Evolutionary conservation across 1,284 basidiomycete genomes (phyloP).

Genomic region (Cryptococcus jaspeensis): DNA sequence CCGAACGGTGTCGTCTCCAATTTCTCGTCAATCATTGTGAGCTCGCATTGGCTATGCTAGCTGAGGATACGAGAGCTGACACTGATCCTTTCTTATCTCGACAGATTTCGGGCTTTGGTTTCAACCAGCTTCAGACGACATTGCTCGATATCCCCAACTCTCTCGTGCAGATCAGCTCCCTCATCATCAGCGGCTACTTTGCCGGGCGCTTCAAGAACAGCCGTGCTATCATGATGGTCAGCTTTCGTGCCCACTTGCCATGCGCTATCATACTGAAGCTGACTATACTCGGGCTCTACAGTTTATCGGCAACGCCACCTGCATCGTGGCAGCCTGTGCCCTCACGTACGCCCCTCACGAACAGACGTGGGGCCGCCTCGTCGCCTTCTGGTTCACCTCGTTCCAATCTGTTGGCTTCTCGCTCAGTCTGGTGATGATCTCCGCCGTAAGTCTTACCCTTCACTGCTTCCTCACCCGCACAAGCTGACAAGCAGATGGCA

Average conservation of each 20-base stretch:
- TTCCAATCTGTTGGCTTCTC: constrained; percentile 25
- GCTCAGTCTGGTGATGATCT: constrained; percentile 25
- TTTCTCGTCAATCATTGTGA: constrained; percentile 20
- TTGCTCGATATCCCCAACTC: constrained; percentile 23
- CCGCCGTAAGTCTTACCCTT: constrained; percentile 16
- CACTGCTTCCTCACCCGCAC: neutral
- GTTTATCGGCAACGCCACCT: constrained; percentile 21
- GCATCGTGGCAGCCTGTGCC: constrained; percentile 17
- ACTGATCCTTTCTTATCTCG: neutral
- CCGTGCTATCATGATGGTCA: constrained; percentile 18
- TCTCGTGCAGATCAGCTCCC: constrained; percentile 14
- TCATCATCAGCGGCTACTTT: constrained; percentile 18
- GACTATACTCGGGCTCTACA: neutral
- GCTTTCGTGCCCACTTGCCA: no score
- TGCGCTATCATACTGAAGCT: no score
- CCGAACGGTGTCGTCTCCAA: constrained; percentile 26
- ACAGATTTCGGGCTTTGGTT: constrained; percentile 18
- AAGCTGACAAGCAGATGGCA: neutral
- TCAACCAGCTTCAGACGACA: constrained; percentile 21
- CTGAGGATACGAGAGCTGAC: neutral
- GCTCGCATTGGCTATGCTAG: neutral
- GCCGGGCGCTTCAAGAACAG: constrained; percentile 21
- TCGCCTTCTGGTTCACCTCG: constrained; percentile 25
- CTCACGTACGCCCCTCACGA: constrained; percentile 17
- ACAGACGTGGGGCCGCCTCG: constrained; percentile 20